These are phyloP conservation scores for Schizothecium vesticola DNA, from an alignment of 495 filamentous ascomycete species.

Conservation along the genomic window DNA sequence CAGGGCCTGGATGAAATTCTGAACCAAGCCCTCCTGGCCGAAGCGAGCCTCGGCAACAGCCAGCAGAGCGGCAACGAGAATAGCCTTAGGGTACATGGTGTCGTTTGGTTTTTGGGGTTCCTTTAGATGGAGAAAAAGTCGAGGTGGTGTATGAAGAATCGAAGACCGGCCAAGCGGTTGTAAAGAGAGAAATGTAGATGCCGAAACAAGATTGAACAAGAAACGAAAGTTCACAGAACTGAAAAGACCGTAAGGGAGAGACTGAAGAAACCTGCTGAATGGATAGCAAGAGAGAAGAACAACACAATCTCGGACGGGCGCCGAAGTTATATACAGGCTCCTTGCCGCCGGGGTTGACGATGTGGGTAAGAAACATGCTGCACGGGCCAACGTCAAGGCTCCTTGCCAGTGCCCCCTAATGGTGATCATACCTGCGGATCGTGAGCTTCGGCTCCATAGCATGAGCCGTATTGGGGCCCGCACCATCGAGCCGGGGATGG, in stretches of 20 bases:
- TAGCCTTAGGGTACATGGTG: conserved; percentile 45
- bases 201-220: conserved; percentile 37
- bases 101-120: conserved; percentile 14
- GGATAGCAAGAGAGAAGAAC: conserved; percentile 34
- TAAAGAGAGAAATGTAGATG: conserved; percentile 27
- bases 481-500: conserved; percentile 8
- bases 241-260: conserved; percentile 31
- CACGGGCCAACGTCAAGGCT: conserved; percentile 15
- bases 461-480: conserved; percentile 11
- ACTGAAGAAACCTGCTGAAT: conserved; percentile 27
- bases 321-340: conserved; percentile 27
- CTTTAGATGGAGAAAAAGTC: conserved; percentile 21
- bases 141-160: conserved; percentile 25
- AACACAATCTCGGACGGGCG: neutral
- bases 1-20: conserved; percentile 39
- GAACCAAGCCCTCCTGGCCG: conserved; percentile 47
- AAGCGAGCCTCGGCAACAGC: conserved; percentile 51
- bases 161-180: conserved; percentile 36
- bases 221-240: conserved; percentile 49
- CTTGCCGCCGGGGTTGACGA: neutral
- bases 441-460: conserved; percentile 14
- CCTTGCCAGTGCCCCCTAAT: conserved; percentile 23
- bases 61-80: conserved; percentile 37
- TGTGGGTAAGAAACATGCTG: conserved; percentile 14
- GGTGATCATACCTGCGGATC: conserved; percentile 30